phyloP scores from a whole-genome alignment of 192 early-diverging fungal species.

The Umbelopsis sp. region DNA sequence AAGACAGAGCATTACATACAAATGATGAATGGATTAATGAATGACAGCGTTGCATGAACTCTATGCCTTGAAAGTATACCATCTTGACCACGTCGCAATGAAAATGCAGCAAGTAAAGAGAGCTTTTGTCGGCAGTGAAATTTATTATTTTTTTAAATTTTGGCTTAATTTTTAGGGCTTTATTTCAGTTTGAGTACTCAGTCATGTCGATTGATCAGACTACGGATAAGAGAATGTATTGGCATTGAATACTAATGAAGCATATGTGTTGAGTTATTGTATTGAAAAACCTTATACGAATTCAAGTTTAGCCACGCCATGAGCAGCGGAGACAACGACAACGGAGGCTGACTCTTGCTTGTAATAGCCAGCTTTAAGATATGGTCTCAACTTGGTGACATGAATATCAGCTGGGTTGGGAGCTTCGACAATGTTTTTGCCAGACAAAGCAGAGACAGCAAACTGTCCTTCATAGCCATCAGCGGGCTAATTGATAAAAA shows the following conservation, averaged over 20 bases:
- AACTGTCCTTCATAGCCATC: slow-evolving; percentile 28
- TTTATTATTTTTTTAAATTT: not conserved
- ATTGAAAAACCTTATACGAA: slow-evolving; percentile 14
- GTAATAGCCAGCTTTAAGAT: slow-evolving; percentile 28
- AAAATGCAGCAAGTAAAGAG: not conserved
- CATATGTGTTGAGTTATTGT: not conserved
- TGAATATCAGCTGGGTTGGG: slow-evolving; percentile 36
- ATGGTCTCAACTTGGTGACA: slow-evolving; percentile 30
- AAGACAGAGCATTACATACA: not conserved
- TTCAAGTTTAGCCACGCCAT: slow-evolving; percentile 19
- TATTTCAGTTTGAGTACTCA: too few species aligned
- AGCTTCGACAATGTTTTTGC: slow-evolving; percentile 19
- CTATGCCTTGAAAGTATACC: not conserved
- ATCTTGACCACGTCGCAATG: not conserved
- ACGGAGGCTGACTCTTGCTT: slow-evolving; percentile 17
- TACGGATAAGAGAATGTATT: too few species aligned
- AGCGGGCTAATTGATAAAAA: slow-evolving; percentile 16
- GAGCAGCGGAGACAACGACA: slow-evolving; percentile 17
- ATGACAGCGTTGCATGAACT: not conserved
- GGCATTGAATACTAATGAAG: not conserved
- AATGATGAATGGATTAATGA: not conserved
- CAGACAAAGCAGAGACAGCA: not conserved
- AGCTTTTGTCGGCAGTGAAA: not conserved
- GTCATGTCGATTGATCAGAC: too few species aligned
- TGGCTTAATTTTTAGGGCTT: too few species aligned